Base-by-base conservation (phyloP, 2,329 filamentous ascomycete species). In the Aspergillus transmontanensis region DNA sequence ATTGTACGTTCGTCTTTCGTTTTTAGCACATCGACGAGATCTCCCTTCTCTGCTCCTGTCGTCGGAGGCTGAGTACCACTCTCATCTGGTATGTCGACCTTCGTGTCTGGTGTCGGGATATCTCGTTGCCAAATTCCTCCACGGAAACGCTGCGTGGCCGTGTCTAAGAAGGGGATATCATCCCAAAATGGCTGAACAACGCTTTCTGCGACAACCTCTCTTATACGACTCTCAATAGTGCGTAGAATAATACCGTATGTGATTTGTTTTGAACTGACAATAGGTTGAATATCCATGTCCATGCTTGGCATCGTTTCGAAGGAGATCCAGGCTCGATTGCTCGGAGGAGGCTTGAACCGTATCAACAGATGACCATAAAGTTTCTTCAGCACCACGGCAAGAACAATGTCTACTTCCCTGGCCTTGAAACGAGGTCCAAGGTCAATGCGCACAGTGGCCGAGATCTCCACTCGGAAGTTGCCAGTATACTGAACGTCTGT, bases 141-240 rank as follows among this genome's bases (percentile, higher is more conserved):
- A 69, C 95, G 86, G 84, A 92, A 93, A 23, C 82, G 80, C 75
- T 97, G 93, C 61, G 87, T 83, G 61, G 89, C 85, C 0, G 93
- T 98, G 70, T 91, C 88, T 74, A 93, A 90, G 77, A 99, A 98
- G 0, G 95, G 93, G 28, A 93, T 86, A 75, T 99, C 95, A 68
- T 99, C 95, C 94, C 95, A 99, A 74, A 96, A 96, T 0, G 95
- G 95, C 61, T 90, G 83, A 2, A 99, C 95, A 23, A 98, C 78
- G 1, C 93, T 97, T 79, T 99, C 95, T 11, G 91, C 92, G 64
- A 99, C 85, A 10, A 97, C 93, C 77, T 97, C 94, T 72, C 96
- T 91, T 75, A 99, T 97, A 57, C 93, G 87, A 73, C 91, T 96
- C 78, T 99, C 95, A 63, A 99, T 98, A 65, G 96, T 92, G 57